phyloP scores from a whole-genome alignment of 2,329 filamentous ascomycete species.

The Xylaria sp. region DNA sequence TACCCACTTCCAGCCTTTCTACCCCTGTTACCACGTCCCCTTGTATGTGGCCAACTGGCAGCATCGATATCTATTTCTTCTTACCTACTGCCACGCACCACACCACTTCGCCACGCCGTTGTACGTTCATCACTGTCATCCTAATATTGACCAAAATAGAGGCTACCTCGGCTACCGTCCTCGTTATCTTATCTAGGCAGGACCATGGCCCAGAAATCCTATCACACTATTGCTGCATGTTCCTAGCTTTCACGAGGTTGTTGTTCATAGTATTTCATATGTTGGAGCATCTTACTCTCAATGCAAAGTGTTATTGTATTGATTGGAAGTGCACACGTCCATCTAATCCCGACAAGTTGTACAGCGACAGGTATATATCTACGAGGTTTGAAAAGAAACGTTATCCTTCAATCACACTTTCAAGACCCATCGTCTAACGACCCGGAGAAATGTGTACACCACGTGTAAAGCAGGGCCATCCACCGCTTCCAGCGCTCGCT shows the following conservation, averaged over 20 bases:
- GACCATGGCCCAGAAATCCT: not conserved
- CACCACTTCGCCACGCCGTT: not conserved
- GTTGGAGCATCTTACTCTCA: slow-evolving; percentile 1
- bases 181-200: not conserved
- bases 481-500: not conserved
- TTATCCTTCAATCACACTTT: slow-evolving; percentile 4
- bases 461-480: not conserved
- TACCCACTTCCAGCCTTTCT: slow-evolving; percentile 16
- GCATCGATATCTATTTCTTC: slow-evolving; percentile 12
- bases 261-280: not conserved
- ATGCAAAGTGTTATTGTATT: not conserved
- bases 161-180: not conserved
- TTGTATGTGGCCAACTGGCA: slow-evolving; percentile 6
- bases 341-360: slow-evolving; percentile 10
- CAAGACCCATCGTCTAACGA: not conserved
- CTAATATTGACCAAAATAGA: not conserved
- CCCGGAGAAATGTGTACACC: not conserved
- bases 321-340: slow-evolving; percentile 4
- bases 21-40: slow-evolving; percentile 1
- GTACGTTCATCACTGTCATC: not conserved
- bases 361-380: slow-evolving; percentile 19
- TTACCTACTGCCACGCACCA: not conserved
- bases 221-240: slow-evolving; percentile 19
- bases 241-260: not conserved
- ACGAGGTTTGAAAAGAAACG: slow-evolving; percentile 3